phyloP scores from a whole-genome alignment of 2,329 filamentous ascomycete genomes.

The Diaporthe humulicola region DNA sequence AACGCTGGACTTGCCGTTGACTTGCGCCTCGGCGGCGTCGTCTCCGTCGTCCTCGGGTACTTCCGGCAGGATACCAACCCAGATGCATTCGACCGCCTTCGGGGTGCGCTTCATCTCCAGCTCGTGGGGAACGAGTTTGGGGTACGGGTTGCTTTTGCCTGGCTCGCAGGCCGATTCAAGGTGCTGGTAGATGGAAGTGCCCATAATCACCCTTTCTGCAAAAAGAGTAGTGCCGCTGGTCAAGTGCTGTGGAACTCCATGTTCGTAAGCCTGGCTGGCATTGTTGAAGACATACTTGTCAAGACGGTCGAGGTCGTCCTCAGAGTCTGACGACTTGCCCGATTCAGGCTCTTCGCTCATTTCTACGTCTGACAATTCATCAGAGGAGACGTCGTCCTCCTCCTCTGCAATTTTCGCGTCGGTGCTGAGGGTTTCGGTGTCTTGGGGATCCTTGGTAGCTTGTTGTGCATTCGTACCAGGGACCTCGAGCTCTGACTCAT shows the following conservation, averaged over 20 bases:
- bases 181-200: background rate
- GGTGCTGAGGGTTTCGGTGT: too few species aligned
- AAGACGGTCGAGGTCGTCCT: background rate
- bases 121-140: background rate
- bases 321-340: background rate
- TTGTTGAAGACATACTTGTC: constrained; percentile 34
- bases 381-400: background rate
- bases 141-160: background rate
- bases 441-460: background rate
- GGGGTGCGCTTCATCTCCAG: background rate
- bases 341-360: background rate
- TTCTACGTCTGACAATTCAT: background rate
- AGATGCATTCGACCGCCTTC: constrained; percentile 21
- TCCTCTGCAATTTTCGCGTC: background rate
- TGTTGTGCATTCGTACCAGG: background rate
- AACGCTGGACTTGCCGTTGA: background rate
- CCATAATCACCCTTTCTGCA: background rate
- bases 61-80: constrained; percentile 32
- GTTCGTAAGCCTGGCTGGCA: constrained; percentile 15
- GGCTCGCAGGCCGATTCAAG: background rate
- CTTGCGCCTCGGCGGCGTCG: background rate
- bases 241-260: constrained; percentile 6
- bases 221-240: background rate
- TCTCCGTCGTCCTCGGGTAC: background rate
- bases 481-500: background rate